Conservation (phyloP, 208 protist species). For the Endotrypanum monterogeii region DNA sequence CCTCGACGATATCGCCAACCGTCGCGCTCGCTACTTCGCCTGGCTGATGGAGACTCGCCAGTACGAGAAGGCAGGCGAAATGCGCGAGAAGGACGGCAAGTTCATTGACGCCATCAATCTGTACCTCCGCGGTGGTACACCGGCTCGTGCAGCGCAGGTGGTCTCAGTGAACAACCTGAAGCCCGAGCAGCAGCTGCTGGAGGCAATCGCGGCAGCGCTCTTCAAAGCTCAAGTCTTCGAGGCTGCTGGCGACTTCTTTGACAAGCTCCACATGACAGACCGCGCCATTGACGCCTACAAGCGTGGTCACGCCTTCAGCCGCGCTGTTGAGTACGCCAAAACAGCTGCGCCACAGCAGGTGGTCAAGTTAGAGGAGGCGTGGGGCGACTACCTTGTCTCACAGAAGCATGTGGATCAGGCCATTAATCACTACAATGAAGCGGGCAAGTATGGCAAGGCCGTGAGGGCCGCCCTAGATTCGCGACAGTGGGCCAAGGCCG, state of each 20-base stretch:
- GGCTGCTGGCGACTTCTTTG: conserved; percentile 96
- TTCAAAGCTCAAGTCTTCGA: conserved; percentile 94
- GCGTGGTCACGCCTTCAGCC: conserved; percentile 92
- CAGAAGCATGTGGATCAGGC: conserved; percentile 96
- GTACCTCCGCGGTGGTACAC: conserved; percentile 95
- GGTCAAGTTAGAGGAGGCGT: conserved; percentile 91
- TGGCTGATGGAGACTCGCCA: conserved; percentile 96
- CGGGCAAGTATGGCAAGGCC: conserved; percentile 93
- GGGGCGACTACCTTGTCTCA: conserved; percentile 97
- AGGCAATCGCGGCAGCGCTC: conserved; percentile 94
- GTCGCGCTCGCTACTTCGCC: conserved; percentile 90
- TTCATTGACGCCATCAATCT: conserved; percentile 95
- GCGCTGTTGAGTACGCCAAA: conserved; percentile 94
- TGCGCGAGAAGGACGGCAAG: conserved; percentile 95
- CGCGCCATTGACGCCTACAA: conserved; percentile 95
- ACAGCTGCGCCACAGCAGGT: conserved; percentile 79
- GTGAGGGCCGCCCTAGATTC: conserved; percentile 96
- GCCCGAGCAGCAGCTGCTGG: conserved; percentile 90
- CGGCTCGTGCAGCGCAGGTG: conserved; percentile 92
- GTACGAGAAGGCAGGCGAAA: conserved; percentile 95
- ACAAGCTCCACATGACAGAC: conserved; percentile 93
- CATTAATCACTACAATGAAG: conserved; percentile 98
- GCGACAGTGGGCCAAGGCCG: conserved; percentile 95
- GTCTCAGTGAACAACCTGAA: conserved; percentile 85
- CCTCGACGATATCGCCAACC: conserved; percentile 85